Evolutionary conservation across 306 rosid species (phyloP), one percentile per base, ranked within the genome.

Genomic region (Cucurbita argyrosperma): DNA sequence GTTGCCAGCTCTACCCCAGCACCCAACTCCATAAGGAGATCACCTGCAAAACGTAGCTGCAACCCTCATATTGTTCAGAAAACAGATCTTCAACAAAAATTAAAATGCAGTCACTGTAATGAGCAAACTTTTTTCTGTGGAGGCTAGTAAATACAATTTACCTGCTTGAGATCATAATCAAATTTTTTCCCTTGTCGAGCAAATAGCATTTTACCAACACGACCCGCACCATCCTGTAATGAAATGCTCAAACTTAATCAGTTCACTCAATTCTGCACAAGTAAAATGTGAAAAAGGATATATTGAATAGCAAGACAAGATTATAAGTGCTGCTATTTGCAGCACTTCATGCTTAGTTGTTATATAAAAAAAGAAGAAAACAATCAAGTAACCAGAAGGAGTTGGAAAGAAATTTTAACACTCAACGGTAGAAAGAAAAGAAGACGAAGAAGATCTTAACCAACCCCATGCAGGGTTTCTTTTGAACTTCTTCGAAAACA

Each of bases 131-230:
- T 61, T 64, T 61, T 67, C 11, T 8, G 46, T 70, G 60, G 46
- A 49, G 15, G 45, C 47, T 73, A 51, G 73, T 54, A 5, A 67
- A 63, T 53, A 40, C 47, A 74, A 43, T 76, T 13, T 77, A 92
- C 96, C 95, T 92, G 97, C 81, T 94, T 94, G 18, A 94, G 87
- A 81, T 94, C 97, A 84, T 85, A 94, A 80, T 94, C 99, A 88
- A 94, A 94, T 72, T 94, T 94, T 84, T 88, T 94, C 76, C 99
- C 99, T 76, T 94, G 97, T 35, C 97, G 92, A 40, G 99, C 90
- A 84, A 86, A 94, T 30, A 94, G 87, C 99, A 94, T 94, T 88
- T 94, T 94, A 37, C 99, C 99, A 40, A 94, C 90, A 55, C 99
- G 99, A 80, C 99, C 99, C 74, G 99, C 97, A 35, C 99, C 99